phyloP scores from a whole-genome alignment of 306 rosid species.

The Chamaecrista fasciculata region DNA sequence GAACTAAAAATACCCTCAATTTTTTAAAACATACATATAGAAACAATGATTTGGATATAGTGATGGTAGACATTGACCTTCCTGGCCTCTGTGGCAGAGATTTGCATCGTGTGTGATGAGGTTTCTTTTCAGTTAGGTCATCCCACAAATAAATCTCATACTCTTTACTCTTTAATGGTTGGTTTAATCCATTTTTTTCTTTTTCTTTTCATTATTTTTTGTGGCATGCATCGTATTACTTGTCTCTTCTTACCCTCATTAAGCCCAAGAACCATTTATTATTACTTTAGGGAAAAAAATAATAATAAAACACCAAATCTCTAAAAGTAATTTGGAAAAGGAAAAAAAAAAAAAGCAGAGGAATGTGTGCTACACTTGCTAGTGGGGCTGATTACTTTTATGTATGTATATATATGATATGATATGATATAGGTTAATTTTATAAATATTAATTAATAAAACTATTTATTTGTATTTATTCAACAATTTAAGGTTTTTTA shows the following conservation, averaged over 20 bases:
- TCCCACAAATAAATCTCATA: constrained; percentile 32
- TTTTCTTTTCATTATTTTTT: constrained; percentile 6
- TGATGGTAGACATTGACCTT: constrained; percentile 32
- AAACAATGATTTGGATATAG: constrained; percentile 16
- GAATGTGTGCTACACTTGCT: not conserved
- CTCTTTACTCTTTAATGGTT: not conserved
- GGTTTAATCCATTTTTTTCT: constrained; percentile 7
- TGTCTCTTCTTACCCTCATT: constrained; percentile 35
- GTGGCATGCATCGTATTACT: constrained; percentile 22
- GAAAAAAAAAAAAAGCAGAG: not conserved
- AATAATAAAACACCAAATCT: constrained; percentile 23
- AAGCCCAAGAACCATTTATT: constrained; percentile 10
- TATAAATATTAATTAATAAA: too few relatives aligned
- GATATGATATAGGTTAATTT: too few relatives aligned
- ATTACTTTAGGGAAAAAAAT: not conserved
- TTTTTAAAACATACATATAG: not conserved
- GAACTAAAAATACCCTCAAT: too few relatives aligned
- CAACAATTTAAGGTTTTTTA: too few relatives aligned
- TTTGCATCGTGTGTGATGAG: constrained; percentile 17
- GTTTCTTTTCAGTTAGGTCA: constrained; percentile 42
- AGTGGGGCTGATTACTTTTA: constrained; percentile 26
- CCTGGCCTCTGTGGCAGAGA: not conserved
- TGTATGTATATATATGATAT: too few relatives aligned
- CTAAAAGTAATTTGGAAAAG: not conserved
- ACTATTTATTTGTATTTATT: too few relatives aligned